Conservation (phyloP, 768 basidiomycete genomes). For the Clitopilus hobsonii region DNA sequence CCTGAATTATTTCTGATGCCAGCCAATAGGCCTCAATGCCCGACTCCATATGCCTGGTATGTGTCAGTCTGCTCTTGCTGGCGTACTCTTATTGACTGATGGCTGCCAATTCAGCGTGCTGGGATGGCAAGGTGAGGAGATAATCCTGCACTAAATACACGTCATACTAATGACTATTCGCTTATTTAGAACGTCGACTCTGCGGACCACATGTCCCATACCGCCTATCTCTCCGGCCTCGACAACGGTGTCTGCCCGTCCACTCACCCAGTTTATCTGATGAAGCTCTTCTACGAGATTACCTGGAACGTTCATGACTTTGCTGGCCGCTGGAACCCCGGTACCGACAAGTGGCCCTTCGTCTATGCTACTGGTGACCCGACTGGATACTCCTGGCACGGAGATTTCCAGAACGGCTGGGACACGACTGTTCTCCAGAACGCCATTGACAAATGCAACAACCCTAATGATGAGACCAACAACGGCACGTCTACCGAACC, state of each 20-base stretch:
- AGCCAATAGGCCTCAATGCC: constrained; percentile 32
- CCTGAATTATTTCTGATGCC: not conserved
- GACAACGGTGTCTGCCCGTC: constrained; percentile 35
- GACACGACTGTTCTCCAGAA: constrained; percentile 37
- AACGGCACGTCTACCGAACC: no score
- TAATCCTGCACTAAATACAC: no score
- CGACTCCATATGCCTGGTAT: constrained; percentile 34
- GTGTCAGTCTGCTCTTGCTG: not conserved
- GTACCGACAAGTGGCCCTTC: constrained; percentile 33
- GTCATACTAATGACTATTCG: no score
- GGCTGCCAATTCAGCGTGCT: constrained; percentile 29
- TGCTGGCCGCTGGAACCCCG: constrained; percentile 28
- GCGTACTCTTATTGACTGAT: not conserved
- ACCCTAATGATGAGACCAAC: constrained; percentile 30
- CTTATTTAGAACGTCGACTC: constrained; percentile 37
- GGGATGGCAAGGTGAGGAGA: constrained; percentile 38
- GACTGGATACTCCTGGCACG: constrained; percentile 45
- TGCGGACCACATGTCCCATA: constrained; percentile 31
- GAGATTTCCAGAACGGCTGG: constrained; percentile 50
- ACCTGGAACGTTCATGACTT: constrained; percentile 35
- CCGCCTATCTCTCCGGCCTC: constrained; percentile 25
- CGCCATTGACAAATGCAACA: constrained; percentile 42
- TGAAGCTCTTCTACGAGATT: constrained; percentile 31
- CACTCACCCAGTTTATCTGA: constrained; percentile 29
- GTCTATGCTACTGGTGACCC: constrained; percentile 43